Conservation (phyloP, 2,329 filamentous ascomycete species). For the Fusarium cyanostomum region DNA sequence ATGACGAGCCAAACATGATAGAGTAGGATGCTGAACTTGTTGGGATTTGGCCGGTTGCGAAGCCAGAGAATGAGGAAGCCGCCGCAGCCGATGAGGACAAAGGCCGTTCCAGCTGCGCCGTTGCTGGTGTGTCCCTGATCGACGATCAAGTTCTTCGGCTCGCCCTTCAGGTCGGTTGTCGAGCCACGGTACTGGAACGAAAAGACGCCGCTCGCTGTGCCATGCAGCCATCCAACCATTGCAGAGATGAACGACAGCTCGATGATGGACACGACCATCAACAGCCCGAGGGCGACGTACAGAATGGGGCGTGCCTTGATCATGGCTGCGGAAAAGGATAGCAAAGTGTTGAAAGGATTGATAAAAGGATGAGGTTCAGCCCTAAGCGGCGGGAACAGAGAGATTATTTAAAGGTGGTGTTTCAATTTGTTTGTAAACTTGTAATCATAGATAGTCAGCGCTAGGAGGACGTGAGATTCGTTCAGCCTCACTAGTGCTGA, state of each 20-base stretch:
- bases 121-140: slow-evolving; percentile 45
- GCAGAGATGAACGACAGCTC: slow-evolving; percentile 42
- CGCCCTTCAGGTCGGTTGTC: slow-evolving; percentile 25
- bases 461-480: no score
- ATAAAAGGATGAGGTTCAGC: no score
- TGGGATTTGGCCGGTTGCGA: slow-evolving; percentile 16
- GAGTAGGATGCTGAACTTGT: slow-evolving; percentile 20
- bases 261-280: slow-evolving; percentile 43
- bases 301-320: slow-evolving; percentile 16
- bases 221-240: slow-evolving; percentile 43
- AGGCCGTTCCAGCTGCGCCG: slow-evolving; percentile 43
- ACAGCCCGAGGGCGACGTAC: slow-evolving; percentile 36
- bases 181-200: slow-evolving; percentile 22
- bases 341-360: neutral
- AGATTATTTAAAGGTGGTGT: no score
- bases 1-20: slow-evolving; percentile 39
- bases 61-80: slow-evolving; percentile 39
- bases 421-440: no score
- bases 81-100: slow-evolving; percentile 40
- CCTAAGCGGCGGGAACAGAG: no score
- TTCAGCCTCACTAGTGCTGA: no score
- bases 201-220: slow-evolving; percentile 39
- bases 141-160: slow-evolving; percentile 38
- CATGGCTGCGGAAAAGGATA: neutral
- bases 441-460: no score